A percentile compares a stretch with the other conserved stretches of the same genome.
These are phyloP conservation scores for Ustilago tritici DNA, from an alignment of 1,284 basidiomycete genomes.

Conservation along the genomic window DNA sequence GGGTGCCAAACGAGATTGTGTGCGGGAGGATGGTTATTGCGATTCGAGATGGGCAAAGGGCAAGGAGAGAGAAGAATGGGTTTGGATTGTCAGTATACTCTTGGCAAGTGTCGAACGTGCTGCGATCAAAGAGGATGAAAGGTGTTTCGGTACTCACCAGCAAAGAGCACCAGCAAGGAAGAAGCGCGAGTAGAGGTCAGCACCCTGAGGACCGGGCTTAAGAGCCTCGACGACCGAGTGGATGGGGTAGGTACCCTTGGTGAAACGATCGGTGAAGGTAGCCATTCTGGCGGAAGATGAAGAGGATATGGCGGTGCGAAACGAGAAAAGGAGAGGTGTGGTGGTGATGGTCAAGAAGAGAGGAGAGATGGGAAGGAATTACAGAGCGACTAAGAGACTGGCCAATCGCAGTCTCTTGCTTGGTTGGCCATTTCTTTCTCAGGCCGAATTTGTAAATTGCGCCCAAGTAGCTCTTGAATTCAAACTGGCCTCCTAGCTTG, in stretches of 20 bases:
- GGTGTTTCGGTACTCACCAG: conserved; percentile 69
- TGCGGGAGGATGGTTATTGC: background rate
- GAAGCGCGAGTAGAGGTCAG: conserved; percentile 72
- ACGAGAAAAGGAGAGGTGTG: conserved; percentile 7
- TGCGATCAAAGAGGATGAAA: background rate
- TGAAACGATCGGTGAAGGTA: conserved; percentile 55
- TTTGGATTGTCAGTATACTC: background rate
- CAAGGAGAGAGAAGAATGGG: background rate
- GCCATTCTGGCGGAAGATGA: conserved; percentile 36
- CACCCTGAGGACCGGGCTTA: conserved; percentile 59
- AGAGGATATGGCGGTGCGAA: conserved; percentile 9
- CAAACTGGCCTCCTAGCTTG: background rate
- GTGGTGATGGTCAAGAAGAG: conserved; percentile 9
- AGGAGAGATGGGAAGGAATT: background rate
- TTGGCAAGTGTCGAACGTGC: background rate
- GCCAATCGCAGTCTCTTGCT: conserved; percentile 3
- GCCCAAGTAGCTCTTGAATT: background rate
- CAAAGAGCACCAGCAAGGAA: conserved; percentile 87
- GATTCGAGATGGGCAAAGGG: background rate
- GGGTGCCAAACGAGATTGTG: background rate
- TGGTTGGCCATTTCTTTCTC: background rate
- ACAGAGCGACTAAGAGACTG: background rate
- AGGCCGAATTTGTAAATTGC: background rate
- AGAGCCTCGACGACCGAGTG: conserved; percentile 57
- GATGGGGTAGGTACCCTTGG: conserved; percentile 62